These are phyloP conservation scores for Globisporangium cystogenes DNA, from an alignment of 352 stramenopile genomes.

Conservation along the genomic window DNA sequence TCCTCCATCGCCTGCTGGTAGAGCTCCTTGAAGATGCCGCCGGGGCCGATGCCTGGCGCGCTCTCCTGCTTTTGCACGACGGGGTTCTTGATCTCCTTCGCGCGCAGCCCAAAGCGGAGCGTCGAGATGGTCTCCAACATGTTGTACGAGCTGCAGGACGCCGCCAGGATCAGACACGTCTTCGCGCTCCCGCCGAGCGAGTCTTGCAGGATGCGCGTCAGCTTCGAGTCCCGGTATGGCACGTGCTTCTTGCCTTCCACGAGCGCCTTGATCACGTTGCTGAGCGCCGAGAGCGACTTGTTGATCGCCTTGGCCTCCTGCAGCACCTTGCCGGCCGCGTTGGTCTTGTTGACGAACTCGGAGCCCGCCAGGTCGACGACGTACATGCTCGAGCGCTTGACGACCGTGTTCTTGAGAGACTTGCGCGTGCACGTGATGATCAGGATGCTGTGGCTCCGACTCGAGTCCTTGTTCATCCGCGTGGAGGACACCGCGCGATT, in stretches of 20 bases:
- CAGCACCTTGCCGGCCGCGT: slow-evolving; percentile 65
- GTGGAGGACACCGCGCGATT: slow-evolving; percentile 71
- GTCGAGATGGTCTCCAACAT: slow-evolving; percentile 78
- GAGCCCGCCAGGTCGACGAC: slow-evolving; percentile 83
- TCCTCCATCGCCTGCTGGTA: slow-evolving; percentile 67
- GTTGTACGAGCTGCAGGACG: slow-evolving; percentile 81
- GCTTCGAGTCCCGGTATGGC: slow-evolving; percentile 79
- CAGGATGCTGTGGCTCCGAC: slow-evolving; percentile 69
- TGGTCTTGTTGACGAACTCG: slow-evolving; percentile 84
- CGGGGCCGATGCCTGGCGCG: slow-evolving; percentile 9
- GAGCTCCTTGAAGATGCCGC: slow-evolving; percentile 55
- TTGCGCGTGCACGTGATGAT: slow-evolving; percentile 47
- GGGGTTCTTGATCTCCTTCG: slow-evolving; percentile 82
- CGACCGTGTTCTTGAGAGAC: slow-evolving; percentile 12
- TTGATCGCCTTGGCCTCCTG: slow-evolving; percentile 87
- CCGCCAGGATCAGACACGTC: slow-evolving; percentile 94
- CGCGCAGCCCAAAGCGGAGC: slow-evolving; percentile 60
- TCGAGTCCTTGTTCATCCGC: slow-evolving; percentile 90
- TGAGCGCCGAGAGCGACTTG: slow-evolving; percentile 76
- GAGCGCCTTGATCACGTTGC: slow-evolving; percentile 84
- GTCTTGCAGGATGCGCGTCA: slow-evolving; percentile 84
- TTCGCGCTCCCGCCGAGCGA: slow-evolving; percentile 90
- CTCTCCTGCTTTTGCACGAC: slow-evolving; percentile 39
- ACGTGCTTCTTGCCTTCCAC: slow-evolving; percentile 70
- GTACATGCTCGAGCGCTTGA: slow-evolving; percentile 63